phyloP scores from a whole-genome alignment of 306 rosid genomes.

The Astragalus membranaceus region DNA sequence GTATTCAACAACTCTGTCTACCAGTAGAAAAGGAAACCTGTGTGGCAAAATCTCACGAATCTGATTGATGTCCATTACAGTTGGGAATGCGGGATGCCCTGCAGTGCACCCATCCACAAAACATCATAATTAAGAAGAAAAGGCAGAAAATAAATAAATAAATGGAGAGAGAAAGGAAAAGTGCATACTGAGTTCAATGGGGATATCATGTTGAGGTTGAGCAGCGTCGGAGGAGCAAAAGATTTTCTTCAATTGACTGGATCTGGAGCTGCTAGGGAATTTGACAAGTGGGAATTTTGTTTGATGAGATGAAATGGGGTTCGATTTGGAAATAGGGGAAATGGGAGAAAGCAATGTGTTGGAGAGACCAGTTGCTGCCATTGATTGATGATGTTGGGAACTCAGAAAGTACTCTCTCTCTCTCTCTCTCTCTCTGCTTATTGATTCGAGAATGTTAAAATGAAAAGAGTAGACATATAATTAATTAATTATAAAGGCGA shows the following conservation, averaged over 20 bases:
- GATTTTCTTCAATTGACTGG: constrained; percentile 20
- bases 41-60: constrained; percentile 82
- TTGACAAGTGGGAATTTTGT: constrained; percentile 18
- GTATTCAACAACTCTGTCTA: constrained; percentile 71
- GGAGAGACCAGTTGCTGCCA: constrained; percentile 48
- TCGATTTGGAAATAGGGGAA: constrained; percentile 2
- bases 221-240: constrained; percentile 35
- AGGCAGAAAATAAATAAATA: background rate
- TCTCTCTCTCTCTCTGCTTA: too few species aligned
- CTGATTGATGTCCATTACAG: constrained; percentile 74
- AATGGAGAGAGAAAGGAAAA: background rate
- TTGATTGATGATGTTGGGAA: background rate
- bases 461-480: too few species aligned
- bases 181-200: constrained; percentile 49
- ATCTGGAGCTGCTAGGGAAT: constrained; percentile 26
- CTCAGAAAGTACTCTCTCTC: too few species aligned
- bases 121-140: background rate
- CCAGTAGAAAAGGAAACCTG: constrained; percentile 90
- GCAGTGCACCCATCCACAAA: constrained; percentile 19
- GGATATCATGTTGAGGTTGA: constrained; percentile 34
- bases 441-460: too few species aligned
- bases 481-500: too few species aligned
- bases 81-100: constrained; percentile 76
- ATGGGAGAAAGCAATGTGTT: constrained; percentile 26
- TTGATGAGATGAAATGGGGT: background rate